These are phyloP conservation scores for Fusarium fujikuroi DNA, from an alignment of 2,329 filamentous ascomycete species.

Conservation along the genomic window DNA sequence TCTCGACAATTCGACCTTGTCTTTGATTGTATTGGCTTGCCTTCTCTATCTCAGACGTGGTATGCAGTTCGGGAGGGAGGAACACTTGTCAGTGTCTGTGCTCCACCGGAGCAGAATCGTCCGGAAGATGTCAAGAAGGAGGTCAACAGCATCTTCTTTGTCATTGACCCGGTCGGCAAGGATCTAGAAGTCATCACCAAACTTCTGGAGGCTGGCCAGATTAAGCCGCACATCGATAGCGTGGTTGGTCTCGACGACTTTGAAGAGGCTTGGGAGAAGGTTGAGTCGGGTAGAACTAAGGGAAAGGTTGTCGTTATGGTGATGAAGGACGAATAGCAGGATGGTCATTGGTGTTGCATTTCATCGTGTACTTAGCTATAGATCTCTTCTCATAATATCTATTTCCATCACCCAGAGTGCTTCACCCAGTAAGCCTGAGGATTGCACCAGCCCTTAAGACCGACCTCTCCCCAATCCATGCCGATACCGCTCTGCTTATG, in stretches of 20 bases:
- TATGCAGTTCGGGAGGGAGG: constrained; percentile 25
- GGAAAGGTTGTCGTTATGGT: constrained; percentile 27
- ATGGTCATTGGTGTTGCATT: rapidly evolving
- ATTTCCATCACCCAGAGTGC: background rate
- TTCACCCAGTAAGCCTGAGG: constrained; percentile 9
- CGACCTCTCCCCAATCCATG: constrained; percentile 53
- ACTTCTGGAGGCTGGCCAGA: constrained; percentile 19
- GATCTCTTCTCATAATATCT: background rate
- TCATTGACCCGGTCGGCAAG: constrained; percentile 24
- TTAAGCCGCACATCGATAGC: constrained; percentile 31
- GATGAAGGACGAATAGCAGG: background rate
- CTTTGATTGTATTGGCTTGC: constrained; percentile 28
- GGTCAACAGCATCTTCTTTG: constrained; percentile 13
- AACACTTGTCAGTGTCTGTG: constrained; percentile 21
- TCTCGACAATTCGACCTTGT: constrained; percentile 24
- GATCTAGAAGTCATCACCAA: constrained; percentile 21
- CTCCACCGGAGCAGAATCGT: constrained; percentile 15
- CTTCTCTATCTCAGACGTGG: constrained; percentile 19
- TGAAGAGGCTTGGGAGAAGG: constrained; percentile 31
- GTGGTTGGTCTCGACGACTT: constrained; percentile 19
- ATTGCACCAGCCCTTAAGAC: constrained; percentile 29
- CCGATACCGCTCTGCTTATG: constrained; percentile 64
- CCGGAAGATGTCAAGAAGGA: constrained; percentile 16
- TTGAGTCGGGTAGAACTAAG: constrained; percentile 18
- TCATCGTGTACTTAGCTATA: background rate